Evolutionary conservation across 306 rosid species (phyloP).

Genomic region (barrel medic (Medicago truncatula)): DNA sequence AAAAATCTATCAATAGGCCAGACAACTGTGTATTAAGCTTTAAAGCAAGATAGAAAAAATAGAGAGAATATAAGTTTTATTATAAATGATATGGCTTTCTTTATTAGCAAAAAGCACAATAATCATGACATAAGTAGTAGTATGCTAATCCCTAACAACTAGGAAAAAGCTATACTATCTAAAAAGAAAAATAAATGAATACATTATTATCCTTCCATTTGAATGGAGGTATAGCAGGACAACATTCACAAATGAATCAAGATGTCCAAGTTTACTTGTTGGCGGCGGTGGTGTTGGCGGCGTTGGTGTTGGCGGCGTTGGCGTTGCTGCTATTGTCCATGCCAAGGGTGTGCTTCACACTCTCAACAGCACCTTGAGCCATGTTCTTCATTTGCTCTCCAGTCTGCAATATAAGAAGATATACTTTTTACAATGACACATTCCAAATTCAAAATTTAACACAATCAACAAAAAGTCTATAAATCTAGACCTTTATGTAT

Average conservation of each 20-base stretch:
- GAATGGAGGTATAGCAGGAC: constrained; percentile 22
- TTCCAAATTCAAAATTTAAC: background rate
- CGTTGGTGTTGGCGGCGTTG: background rate
- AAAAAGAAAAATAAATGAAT: constrained; percentile 4
- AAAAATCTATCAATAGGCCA: no score
- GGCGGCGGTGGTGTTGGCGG: background rate
- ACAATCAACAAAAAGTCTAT: no score
- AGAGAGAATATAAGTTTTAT: constrained; percentile 19
- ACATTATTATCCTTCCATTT: constrained; percentile 36
- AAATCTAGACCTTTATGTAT: no score
- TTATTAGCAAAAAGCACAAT: constrained; percentile 15
- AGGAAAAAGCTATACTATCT: constrained; percentile 41
- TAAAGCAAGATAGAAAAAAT: background rate
- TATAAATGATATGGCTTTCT: constrained; percentile 37
- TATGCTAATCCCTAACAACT: constrained; percentile 42
- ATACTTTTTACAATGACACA: background rate
- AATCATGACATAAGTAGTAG: constrained; percentile 11
- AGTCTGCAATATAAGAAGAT: constrained; percentile 50
- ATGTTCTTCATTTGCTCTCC: constrained; percentile 65
- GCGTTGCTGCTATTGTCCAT: constrained; percentile 44
- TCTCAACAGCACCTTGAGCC: constrained; percentile 68
- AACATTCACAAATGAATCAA: constrained; percentile 18
- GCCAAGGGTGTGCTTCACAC: constrained; percentile 69
- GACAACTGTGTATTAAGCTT: background rate
- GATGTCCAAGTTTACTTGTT: background rate